Evolutionary conservation across 225 moss, liverwort and hornwort genomes (phyloP).

Genomic region (Bryum argenteum): DNA sequence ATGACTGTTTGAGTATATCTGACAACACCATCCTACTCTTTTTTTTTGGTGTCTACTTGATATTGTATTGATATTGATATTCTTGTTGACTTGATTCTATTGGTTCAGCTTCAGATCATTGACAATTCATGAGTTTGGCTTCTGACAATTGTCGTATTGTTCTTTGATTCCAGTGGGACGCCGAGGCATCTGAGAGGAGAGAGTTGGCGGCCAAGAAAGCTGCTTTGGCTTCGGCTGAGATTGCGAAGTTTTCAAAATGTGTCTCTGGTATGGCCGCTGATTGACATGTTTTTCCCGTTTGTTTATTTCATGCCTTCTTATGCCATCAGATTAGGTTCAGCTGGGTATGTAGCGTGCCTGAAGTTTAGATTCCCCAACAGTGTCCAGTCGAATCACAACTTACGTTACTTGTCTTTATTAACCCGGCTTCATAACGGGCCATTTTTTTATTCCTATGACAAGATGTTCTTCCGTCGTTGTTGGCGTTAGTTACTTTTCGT

Average conservation of each 20-base stretch:
- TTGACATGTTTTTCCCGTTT: conserved; percentile 13
- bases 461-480: background rate
- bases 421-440: background rate
- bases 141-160: conserved; percentile 21
- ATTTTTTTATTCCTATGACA: background rate
- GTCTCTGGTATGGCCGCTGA: conserved; percentile 68
- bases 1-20: conserved; percentile 1
- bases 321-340: conserved; percentile 17
- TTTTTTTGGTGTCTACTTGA: conserved; percentile 22
- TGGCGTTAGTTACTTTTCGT: background rate
- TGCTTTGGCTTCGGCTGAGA: conserved; percentile 93
- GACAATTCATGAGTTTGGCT: conserved; percentile 18
- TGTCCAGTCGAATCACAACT: conserved; percentile 1
- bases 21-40: conserved; percentile 14
- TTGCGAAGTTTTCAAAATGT: conserved; percentile 87
- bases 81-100: conserved; percentile 15
- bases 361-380: background rate
- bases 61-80: too few relatives aligned
- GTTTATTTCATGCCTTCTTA: conserved; percentile 20
- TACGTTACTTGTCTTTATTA: background rate
- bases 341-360: background rate
- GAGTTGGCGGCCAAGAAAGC: conserved; percentile 96
- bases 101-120: conserved; percentile 16
- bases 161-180: conserved; percentile 70
- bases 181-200: conserved; percentile 90